phyloP scores from a whole-genome alignment of 176 grass and related monocot species.

The Otatea glauca region DNA sequence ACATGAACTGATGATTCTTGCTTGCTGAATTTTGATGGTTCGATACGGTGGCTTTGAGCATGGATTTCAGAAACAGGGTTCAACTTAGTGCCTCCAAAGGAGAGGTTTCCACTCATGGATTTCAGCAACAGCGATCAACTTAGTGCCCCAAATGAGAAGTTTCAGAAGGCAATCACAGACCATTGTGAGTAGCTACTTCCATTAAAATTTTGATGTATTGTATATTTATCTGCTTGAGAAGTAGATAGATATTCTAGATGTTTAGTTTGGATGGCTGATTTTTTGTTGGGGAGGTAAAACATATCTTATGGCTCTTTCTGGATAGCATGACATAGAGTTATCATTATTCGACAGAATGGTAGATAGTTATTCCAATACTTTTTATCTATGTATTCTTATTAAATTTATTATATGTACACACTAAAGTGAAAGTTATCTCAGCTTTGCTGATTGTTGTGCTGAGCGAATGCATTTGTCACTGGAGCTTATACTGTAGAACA shows the following conservation, averaged over 20 bases:
- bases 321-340: slow-evolving; percentile 8
- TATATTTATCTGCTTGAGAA: slow-evolving; percentile 29
- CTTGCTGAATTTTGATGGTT: slow-evolving; percentile 25
- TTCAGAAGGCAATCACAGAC: slow-evolving; percentile 22
- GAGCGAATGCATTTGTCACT: not conserved
- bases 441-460: not conserved
- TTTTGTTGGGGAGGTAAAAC: slow-evolving; percentile 3
- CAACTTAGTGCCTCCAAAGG: not conserved
- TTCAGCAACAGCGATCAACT: slow-evolving; percentile 4
- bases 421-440: not conserved
- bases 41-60: not conserved
- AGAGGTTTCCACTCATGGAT: slow-evolving; percentile 5
- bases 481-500: not conserved
- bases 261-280: slow-evolving; percentile 2
- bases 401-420: not conserved
- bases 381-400: not conserved
- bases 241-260: slow-evolving; percentile 11
- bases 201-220: slow-evolving; percentile 11
- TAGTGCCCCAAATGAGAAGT: slow-evolving; percentile 4
- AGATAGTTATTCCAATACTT: slow-evolving; percentile 3
- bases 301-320: slow-evolving; percentile 10
- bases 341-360: not conserved
- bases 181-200: slow-evolving; percentile 37
- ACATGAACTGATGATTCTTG: slow-evolving; percentile 19
- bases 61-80: not conserved